Conservation (phyloP, 306 rosid genomes). For the Trichosanthes truncata region DNA sequence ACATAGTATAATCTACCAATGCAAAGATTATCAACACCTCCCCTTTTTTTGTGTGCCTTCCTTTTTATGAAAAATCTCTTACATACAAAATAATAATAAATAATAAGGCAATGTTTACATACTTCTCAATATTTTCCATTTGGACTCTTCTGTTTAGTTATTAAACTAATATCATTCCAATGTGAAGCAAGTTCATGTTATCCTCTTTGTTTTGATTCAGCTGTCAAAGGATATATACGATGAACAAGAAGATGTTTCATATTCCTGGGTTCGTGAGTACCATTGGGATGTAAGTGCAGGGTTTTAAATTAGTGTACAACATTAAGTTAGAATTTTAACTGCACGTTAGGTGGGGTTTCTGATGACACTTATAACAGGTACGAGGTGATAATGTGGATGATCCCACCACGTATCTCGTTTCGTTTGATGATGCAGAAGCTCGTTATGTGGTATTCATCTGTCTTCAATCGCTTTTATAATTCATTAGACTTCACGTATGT, state of each 20-base stretch:
- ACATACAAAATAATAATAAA: background rate
- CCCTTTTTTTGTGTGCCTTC: background rate
- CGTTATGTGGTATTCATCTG: constrained; percentile 58
- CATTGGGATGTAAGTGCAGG: constrained; percentile 69
- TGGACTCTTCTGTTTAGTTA: background rate
- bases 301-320: background rate
- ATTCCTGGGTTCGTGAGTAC: constrained; percentile 91
- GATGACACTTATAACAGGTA: constrained; percentile 35
- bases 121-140: background rate
- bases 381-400: constrained; percentile 81
- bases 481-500: background rate
- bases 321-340: background rate
- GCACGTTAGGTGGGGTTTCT: background rate
- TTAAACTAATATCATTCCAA: background rate
- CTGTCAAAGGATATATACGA: constrained; percentile 78
- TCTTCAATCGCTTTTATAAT: background rate
- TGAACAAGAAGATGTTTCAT: constrained; percentile 70
- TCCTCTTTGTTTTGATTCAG: constrained; percentile 31
- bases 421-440: constrained; percentile 79
- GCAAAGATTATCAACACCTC: background rate
- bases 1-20: background rate
- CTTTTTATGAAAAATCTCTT: background rate
- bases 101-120: background rate
- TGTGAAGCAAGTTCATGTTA: background rate
- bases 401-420: constrained; percentile 71